A percentile compares a stretch with the other conserved stretches of the same genome.
These are phyloP conservation scores for Cyphellophora attinorum DNA, from an alignment of 2,329 filamentous ascomycete species.

Conservation along the genomic window DNA sequence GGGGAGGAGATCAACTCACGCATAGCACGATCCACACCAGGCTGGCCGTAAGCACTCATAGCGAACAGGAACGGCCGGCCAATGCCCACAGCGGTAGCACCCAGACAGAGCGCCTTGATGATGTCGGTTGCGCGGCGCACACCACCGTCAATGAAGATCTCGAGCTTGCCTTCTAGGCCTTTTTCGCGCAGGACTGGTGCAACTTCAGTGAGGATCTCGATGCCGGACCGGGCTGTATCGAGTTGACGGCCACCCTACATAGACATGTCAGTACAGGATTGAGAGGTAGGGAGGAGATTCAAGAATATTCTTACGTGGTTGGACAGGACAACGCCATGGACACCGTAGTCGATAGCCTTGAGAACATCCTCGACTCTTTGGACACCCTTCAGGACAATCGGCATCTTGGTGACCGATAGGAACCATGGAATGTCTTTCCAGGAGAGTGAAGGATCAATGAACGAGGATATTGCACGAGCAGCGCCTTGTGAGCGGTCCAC, in stretches of 20 bases:
- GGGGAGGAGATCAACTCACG: background rate
- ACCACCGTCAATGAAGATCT: constrained; percentile 86
- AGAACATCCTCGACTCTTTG: constrained; percentile 94
- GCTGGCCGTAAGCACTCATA: constrained; percentile 83
- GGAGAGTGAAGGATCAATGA: constrained; percentile 87
- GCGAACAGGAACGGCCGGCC: constrained; percentile 91
- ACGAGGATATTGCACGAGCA: constrained; percentile 85
- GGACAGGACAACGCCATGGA: constrained; percentile 83
- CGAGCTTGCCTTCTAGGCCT: constrained; percentile 65
- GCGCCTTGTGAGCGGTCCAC: constrained; percentile 88
- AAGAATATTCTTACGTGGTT: no score
- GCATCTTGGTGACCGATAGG: constrained; percentile 79
- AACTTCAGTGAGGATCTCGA: constrained; percentile 87
- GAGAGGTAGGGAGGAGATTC: no score
- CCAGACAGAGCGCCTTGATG: constrained; percentile 86
- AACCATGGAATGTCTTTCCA: constrained; percentile 98
- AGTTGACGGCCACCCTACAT: constrained; percentile 90
- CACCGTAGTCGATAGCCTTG: constrained; percentile 68
- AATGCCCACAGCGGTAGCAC: constrained; percentile 86
- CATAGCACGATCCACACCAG: constrained; percentile 87
- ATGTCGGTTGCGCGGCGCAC: constrained; percentile 87
- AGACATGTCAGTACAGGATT: no score
- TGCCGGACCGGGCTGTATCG: constrained; percentile 77
- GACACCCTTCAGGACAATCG: constrained; percentile 91
- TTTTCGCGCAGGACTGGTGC: constrained; percentile 74